Conservation (phyloP, 192 early-diverging fungal species). For the Phycomyces blakesleeanus region DNA sequence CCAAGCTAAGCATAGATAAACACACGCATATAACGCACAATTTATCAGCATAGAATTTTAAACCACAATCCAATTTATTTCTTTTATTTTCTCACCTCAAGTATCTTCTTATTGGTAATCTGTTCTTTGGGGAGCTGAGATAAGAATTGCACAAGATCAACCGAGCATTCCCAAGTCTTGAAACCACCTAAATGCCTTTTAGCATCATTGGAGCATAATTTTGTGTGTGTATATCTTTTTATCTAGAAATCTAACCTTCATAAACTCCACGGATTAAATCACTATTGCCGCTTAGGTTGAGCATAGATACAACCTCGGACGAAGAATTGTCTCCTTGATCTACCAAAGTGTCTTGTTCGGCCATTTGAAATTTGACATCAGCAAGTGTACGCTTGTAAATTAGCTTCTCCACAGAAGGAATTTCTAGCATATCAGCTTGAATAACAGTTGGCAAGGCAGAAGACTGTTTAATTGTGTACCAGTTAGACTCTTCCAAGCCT, state of each 20-base stretch:
- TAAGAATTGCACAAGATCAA: constrained; percentile 79
- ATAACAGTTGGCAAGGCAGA: constrained; percentile 21
- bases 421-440: constrained; percentile 27
- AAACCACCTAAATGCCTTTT: constrained; percentile 59
- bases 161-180: constrained; percentile 96
- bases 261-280: constrained; percentile 90
- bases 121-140: constrained; percentile 35
- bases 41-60: background rate
- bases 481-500: too few species aligned
- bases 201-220: background rate
- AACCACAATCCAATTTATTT: background rate
- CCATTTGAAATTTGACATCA: constrained; percentile 83
- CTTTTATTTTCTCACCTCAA: constrained; percentile 42
- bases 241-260: constrained; percentile 64
- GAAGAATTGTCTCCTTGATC: constrained; percentile 23
- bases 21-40: too few species aligned
- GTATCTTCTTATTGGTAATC: constrained; percentile 40
- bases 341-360: constrained; percentile 65
- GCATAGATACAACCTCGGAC: constrained; percentile 27
- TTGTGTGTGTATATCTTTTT: background rate
- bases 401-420: constrained; percentile 13
- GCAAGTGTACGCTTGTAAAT: constrained; percentile 70
- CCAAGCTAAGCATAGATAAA: constrained; percentile 60
- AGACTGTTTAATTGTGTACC: too few species aligned
- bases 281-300: constrained; percentile 46